Evolutionary conservation across 2,329 filamentous ascomycete genomes (phyloP), one percentile per base, ranked within the genome.

Genomic region (Bipolaris gigantea): DNA sequence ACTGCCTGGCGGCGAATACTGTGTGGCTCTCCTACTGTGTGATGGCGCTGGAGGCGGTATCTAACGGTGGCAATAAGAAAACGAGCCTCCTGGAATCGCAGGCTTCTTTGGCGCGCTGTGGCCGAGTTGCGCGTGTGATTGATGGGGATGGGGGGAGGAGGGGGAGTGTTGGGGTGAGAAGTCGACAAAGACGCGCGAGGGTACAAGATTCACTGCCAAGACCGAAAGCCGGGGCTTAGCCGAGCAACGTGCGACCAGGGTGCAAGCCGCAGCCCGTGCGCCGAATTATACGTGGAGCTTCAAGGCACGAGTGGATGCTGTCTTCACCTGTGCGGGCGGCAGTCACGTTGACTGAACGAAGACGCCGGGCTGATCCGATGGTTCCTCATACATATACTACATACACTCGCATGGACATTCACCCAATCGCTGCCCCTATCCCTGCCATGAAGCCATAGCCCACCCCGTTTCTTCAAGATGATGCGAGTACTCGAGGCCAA

Each of bases 401-500:
- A 30, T 8, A 46, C 10, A 27, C 27, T 44, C 9, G n/a, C 34
- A 33, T 38, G 35, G 36, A 34, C 40, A 32, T 39, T 32, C 45
- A 48, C 36, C 13, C 30, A 45, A 47, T 36, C 33, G 23, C 35
- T 53, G 16, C 32, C 32, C 19, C 46, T 47, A 42, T 51, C 32
- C 32, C 46, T 47, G 44, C 53, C 53, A 67, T 69, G 67, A 55
- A 51, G 45, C 44, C 54, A 45, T 71, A 65, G 48, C 43, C 54
- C 16, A 13, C 35, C n/a, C 41, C 19, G 46, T 34, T 34, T 53
- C 34, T 41, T 46, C 51, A 73, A 60, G 42, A 80, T 81, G 68
- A 76, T 82, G 64, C 78, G 76, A 30, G 84, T 85, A 67, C 81
- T 86, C 66, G 83, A 85, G 73, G 82, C 83, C 66, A 83, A 88